A percentile compares a stretch with the other conserved stretches of the same genome.
These are phyloP conservation scores for Colletotrichum zoysiae DNA, from an alignment of 2,329 filamentous ascomycete species.

Conservation along the genomic window DNA sequence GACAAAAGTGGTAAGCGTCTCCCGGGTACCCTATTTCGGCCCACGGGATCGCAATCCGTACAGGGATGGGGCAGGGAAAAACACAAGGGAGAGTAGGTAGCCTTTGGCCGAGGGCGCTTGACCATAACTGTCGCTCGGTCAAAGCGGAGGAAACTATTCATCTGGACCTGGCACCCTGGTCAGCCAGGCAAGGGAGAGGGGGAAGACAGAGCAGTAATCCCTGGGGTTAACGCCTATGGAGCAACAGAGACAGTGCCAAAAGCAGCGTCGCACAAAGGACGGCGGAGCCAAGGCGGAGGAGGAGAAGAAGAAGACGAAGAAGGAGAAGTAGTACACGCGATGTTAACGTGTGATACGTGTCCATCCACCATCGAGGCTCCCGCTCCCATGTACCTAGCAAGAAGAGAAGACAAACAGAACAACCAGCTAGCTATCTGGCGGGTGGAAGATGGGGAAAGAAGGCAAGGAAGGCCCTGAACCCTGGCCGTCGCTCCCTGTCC, in stretches of 20 bases:
- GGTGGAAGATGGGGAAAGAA: neutral
- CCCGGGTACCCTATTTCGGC: constrained; percentile 32
- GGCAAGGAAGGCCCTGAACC: constrained; percentile 20
- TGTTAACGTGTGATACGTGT: neutral
- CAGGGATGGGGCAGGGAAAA: constrained; percentile 30
- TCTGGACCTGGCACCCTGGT: constrained; percentile 24
- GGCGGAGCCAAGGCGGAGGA: neutral
- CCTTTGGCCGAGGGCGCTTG: constrained; percentile 16
- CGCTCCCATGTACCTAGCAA: neutral
- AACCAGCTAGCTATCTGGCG: neutral
- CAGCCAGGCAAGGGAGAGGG: constrained; percentile 15
- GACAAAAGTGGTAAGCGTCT: constrained; percentile 17
- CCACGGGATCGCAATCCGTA: constrained; percentile 29
- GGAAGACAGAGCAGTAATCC: constrained; percentile 27
- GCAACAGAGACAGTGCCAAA: constrained; percentile 19
- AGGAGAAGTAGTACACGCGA: constrained; percentile 7
- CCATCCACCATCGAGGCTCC: neutral
- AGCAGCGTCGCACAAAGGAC: neutral
- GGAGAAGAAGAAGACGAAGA: neutral
- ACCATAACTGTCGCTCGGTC: constrained; percentile 23
- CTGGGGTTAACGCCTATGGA: constrained; percentile 20
- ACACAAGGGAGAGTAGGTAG: constrained; percentile 7
- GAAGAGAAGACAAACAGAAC: neutral
- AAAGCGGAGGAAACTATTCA: constrained; percentile 25
- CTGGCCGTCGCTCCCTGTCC: constrained; percentile 11